Conservation (phyloP, 192 early-diverging fungal species). For the Backusella parvicylindrica region DNA sequence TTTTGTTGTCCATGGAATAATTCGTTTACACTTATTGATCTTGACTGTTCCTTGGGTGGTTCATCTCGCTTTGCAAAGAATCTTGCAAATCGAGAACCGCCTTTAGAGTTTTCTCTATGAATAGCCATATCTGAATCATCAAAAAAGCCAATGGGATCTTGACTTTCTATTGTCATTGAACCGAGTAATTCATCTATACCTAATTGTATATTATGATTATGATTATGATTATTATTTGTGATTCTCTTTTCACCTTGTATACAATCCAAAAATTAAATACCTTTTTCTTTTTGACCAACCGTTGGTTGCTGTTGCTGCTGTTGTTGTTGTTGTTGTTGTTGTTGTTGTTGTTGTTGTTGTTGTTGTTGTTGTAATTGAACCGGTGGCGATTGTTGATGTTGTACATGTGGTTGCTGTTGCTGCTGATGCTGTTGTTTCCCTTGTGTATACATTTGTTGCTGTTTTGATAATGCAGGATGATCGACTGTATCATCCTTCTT, state of each 20-base stretch:
- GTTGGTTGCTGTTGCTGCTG: not conserved
- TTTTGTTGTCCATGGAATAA: constrained; percentile 45
- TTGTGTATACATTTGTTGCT: not conserved
- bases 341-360: not conserved
- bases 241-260: not conserved
- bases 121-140: constrained; percentile 35
- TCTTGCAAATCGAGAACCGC: constrained; percentile 55
- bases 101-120: constrained; percentile 35
- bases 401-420: not conserved
- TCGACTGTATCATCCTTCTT: constrained; percentile 35
- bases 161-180: not conserved
- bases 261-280: not conserved
- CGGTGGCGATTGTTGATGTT: too few relatives aligned
- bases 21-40: constrained; percentile 38
- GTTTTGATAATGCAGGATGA: not conserved
- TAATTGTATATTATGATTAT: not conserved
- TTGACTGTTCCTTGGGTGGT: not conserved
- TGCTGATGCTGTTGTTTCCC: not conserved
- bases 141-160: constrained; percentile 19
- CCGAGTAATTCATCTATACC: not conserved
- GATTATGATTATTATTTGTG: not conserved
- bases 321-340: not conserved
- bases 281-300: not conserved
- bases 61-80: constrained; percentile 55
- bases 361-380: not conserved